Evolutionary conservation across 1,284 basidiomycete genomes (phyloP), one percentile per base, ranked within the genome.

Genomic region (Paramarasmius palmivorus): DNA sequence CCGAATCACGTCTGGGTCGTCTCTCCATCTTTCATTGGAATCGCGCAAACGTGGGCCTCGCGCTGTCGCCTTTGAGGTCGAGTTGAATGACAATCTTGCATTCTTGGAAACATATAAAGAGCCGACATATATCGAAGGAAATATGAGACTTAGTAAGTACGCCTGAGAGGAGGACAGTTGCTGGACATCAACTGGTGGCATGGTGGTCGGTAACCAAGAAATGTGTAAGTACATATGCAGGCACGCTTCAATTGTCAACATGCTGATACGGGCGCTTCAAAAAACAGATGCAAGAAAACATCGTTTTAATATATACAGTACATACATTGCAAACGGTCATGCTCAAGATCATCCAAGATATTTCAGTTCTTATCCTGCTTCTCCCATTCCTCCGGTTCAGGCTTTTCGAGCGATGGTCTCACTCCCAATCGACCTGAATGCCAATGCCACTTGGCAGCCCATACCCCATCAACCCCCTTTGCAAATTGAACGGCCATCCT

Each of bases 1-100:
- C 17, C 78, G 77, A 50, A 93, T 90, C 15, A 93, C 87, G 34
- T 78, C 75, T 1, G 90, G 83, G 58, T 92, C 85, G 62, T 93
- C 85, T 59, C 91, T 76, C 77, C 81, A 84, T 32, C 81, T 75
- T 55, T 79, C 78, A 39, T 65, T 55, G 25, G 55, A 59, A 48
- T 64, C 54, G 63, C 62, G 25, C 66, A 64, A 51, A 65, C 65
- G 50, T 57, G 59, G 56, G 14, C 44, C 44, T 14, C 7, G 22
- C 7, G 32, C 46, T 49, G 57, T 55, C 56, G 60, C 12, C 29
- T 32, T 60, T 51, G 64, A 55, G 14, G 66, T 65, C 44, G 67
- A 63, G 55, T 71, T 62, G 61, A 81, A 82, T 4, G 75, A 76
- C 12, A 83, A 72, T 37, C 85, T 74, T 7, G 81, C 74, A 54